Percentiles rank a stretch among this genome's conserved stretches.
phyloP scores from a whole-genome alignment of 2,329 filamentous ascomycete species.

The Helotiales sp. region DNA sequence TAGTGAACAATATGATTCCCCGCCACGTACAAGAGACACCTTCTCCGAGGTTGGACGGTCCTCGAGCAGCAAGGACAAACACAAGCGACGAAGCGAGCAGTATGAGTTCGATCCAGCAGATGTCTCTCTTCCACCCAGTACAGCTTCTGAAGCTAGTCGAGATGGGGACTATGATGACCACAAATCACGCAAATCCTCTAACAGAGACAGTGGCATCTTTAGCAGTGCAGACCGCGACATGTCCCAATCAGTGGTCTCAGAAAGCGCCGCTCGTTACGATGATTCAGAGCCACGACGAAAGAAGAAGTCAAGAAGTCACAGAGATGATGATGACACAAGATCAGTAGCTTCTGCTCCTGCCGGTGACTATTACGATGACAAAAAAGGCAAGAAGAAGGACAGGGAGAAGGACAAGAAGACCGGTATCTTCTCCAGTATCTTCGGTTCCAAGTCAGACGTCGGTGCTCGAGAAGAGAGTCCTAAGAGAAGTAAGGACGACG shows the following conservation, averaged over 20 bases:
- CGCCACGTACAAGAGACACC: conserved; percentile 12
- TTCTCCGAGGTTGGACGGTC: conserved; percentile 25
- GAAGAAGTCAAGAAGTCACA: conserved; percentile 40
- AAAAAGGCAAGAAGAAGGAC: conserved; percentile 41
- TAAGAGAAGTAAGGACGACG: conserved; percentile 30
- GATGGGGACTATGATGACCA: conserved; percentile 37
- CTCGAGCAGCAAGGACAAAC: conserved; percentile 28
- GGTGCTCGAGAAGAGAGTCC: conserved; percentile 27
- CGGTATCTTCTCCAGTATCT: conserved; percentile 46
- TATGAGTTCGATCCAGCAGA: conserved; percentile 32
- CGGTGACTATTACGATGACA: conserved; percentile 36
- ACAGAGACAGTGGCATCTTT: conserved; percentile 42
- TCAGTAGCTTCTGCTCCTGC: conserved; percentile 46
- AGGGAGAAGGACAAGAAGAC: conserved; percentile 37
- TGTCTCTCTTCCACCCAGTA: conserved; percentile 31
- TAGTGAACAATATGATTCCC: conserved; percentile 6
- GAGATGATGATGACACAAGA: conserved; percentile 50
- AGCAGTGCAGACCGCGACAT: conserved; percentile 42
- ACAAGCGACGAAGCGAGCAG: conserved; percentile 23
- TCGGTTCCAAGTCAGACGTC: conserved; percentile 39
- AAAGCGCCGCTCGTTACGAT: conserved; percentile 39
- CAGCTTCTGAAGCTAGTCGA: conserved; percentile 29
- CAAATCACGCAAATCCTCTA: conserved; percentile 37
- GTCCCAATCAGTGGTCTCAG: conserved; percentile 49
- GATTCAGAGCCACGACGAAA: conserved; percentile 32